Evolutionary conservation across 805 yeast species (phyloP).

Genomic region (Candida germanica): DNA sequence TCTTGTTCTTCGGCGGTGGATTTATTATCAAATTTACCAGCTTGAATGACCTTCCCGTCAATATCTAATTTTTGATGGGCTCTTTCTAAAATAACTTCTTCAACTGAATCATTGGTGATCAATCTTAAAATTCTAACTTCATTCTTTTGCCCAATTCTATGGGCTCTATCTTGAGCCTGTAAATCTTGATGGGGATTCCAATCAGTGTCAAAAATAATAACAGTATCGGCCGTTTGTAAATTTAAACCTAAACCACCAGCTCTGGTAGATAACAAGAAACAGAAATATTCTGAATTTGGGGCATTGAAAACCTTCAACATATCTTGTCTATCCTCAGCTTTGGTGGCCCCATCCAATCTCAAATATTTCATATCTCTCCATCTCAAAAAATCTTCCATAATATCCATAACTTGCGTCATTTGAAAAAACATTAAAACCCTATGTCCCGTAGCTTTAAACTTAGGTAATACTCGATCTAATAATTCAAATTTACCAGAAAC

Average conservation of each 20-base stretch:
- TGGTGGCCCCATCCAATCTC: constrained; percentile 79
- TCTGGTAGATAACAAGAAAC: constrained; percentile 76
- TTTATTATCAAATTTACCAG: constrained; percentile 86
- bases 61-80: constrained; percentile 82
- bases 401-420: constrained; percentile 89
- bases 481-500: constrained; percentile 79
- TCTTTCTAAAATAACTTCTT: constrained; percentile 76
- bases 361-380: constrained; percentile 64
- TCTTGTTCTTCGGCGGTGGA: constrained; percentile 87
- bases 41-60: constrained; percentile 87
- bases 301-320: constrained; percentile 74
- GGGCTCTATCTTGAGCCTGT: constrained; percentile 89
- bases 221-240: constrained; percentile 85
- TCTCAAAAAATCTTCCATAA: constrained; percentile 80
- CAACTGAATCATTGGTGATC: constrained; percentile 79
- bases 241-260: constrained; percentile 89
- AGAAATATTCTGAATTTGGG: constrained; percentile 72
- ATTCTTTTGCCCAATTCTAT: constrained; percentile 85
- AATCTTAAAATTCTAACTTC: constrained; percentile 79
- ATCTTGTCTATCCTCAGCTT: constrained; percentile 78
- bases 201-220: constrained; percentile 81
- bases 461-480: constrained; percentile 71
- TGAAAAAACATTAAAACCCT: constrained; percentile 80
- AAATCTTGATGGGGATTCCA: constrained; percentile 93
- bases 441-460: constrained; percentile 71